Percentiles rank a stretch among this genome's conserved stretches.
Conservation (phyloP, 768 basidiomycete species). For the Leccinum incarnatum region DNA sequence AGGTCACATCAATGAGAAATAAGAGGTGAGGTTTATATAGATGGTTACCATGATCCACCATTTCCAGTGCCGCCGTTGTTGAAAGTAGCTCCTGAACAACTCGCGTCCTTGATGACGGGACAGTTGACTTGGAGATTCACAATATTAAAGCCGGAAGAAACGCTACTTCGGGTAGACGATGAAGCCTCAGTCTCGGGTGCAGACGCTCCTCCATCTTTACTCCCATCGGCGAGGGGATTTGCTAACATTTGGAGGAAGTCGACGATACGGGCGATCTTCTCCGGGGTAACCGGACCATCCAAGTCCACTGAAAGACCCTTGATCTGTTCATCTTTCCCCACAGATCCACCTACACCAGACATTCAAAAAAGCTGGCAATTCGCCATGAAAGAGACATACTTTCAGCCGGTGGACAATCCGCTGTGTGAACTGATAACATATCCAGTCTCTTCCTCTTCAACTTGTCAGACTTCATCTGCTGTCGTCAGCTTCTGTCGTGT, state of each 20-base stretch:
- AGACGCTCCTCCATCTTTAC: neutral
- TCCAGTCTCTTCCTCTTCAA: no score
- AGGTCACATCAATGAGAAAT: neutral
- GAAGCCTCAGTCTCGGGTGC: neutral
- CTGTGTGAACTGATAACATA: no score
- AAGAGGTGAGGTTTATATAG: neutral
- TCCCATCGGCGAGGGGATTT: neutral
- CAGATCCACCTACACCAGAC: neutral
- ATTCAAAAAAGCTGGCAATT: neutral
- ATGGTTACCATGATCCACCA: neutral
- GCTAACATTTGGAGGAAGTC: neutral
- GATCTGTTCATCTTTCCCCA: neutral
- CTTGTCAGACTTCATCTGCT: no score
- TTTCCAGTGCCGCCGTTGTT: neutral
- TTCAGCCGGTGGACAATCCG: no score
- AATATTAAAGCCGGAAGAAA: neutral
- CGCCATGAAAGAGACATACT: neutral
- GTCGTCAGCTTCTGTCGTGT: no score
- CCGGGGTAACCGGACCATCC: neutral
- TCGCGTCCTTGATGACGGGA: neutral
- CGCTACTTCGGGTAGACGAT: neutral
- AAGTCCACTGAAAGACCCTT: neutral
- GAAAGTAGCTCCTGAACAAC: neutral
- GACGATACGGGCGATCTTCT: neutral
- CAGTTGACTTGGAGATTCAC: neutral